Conservation (phyloP, 352 stramenopile genomes). For the Phytophthora brassicae region DNA sequence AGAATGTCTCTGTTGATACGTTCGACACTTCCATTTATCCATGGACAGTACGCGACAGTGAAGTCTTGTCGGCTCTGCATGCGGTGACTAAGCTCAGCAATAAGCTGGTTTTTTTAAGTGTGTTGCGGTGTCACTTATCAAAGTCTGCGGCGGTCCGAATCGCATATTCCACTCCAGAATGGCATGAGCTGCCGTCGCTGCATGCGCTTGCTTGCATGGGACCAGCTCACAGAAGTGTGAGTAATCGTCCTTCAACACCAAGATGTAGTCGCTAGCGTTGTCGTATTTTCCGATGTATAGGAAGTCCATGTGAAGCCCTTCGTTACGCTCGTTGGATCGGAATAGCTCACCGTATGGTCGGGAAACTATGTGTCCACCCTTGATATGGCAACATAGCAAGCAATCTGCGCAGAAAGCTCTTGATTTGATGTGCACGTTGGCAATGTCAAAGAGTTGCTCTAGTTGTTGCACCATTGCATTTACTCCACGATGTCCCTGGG, state of each 20-base stretch:
- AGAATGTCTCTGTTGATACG: conserved; percentile 5
- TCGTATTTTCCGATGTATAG: conserved; percentile 1
- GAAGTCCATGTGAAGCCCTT: conserved; percentile 5
- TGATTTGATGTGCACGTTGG: conserved; percentile 1
- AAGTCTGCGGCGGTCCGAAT: neutral
- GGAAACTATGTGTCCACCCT: neutral
- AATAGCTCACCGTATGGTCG: neutral
- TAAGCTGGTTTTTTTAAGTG: conserved; percentile 8
- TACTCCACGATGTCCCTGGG: neutral
- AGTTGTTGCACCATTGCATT: conserved; percentile 1
- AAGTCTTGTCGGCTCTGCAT: conserved; percentile 7
- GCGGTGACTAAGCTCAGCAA: neutral
- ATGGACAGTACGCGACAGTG: conserved; percentile 3
- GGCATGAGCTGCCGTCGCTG: neutral
- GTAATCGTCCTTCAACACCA: conserved; percentile 8
- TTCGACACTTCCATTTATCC: conserved; percentile 8
- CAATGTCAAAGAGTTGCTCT: neutral
- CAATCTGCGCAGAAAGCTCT: neutral
- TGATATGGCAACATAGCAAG: conserved; percentile 6
- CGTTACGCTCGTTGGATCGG: neutral
- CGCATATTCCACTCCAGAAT: conserved; percentile 7
- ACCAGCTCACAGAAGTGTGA: conserved; percentile 6
- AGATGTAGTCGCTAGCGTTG: neutral
- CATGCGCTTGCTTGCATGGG: neutral
- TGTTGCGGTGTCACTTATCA: conserved; percentile 4